Evolutionary conservation across 1,139 yeast species (phyloP).

Genomic region (Lodderomyces elongisporus): DNA sequence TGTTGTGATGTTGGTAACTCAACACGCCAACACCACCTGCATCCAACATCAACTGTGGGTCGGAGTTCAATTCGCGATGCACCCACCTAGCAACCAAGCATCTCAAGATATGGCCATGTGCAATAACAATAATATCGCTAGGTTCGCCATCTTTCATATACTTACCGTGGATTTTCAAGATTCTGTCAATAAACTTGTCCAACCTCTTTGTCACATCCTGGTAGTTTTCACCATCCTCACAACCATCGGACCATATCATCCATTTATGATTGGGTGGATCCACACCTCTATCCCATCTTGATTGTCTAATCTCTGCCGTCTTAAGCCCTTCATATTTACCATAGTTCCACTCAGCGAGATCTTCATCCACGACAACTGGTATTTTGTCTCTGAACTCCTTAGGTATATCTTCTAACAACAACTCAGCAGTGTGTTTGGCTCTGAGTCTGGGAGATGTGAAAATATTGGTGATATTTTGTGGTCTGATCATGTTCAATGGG

Average conservation of each 20-base stretch:
- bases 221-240: conserved; percentile 81
- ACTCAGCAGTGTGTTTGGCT: conserved; percentile 68
- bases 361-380: conserved; percentile 53
- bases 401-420: conserved; percentile 47
- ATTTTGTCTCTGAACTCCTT: conserved; percentile 43
- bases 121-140: conserved; percentile 77
- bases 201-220: conserved; percentile 62
- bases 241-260: conserved; percentile 90
- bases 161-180: conserved; percentile 56
- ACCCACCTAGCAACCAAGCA: conserved; percentile 91
- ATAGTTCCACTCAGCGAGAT: conserved; percentile 89
- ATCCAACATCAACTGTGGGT: conserved; percentile 80
- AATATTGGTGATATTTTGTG: conserved; percentile 55
- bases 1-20: conserved; percentile 80
- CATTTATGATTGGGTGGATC: conserved; percentile 46
- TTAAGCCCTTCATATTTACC: conserved; percentile 89
- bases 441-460: conserved; percentile 77
- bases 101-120: conserved; percentile 90
- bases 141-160: conserved; percentile 51
- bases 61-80: conserved; percentile 47
- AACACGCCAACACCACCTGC: conserved; percentile 95
- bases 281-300: conserved; percentile 60
- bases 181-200: conserved; percentile 60
- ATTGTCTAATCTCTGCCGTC: conserved; percentile 58
- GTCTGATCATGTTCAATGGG: conserved; percentile 55